Evolutionary conservation across 1,139 yeast species (phyloP), one percentile per base, ranked within the genome.

Genomic region (Kodamaea sp.): DNA sequence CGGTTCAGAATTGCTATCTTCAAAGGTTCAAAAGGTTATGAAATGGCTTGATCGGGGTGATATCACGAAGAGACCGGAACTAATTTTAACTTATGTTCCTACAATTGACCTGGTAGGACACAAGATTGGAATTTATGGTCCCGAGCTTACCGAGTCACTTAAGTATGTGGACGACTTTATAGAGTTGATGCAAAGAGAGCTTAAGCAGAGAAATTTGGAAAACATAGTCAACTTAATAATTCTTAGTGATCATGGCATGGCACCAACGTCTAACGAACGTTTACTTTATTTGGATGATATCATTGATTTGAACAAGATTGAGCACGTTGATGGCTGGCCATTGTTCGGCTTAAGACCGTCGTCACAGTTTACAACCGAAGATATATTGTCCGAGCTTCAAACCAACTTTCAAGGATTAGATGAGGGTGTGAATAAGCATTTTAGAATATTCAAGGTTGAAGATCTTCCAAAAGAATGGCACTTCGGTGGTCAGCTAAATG

Each of bases 201-300:
- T 90, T 14, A 46, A 55, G 1, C 47, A 54, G 13, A 68, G 96
- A 36, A 78, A 83, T 42, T 62, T 88, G 41, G 61, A 72, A 1
- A 70, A 78, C 24, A 70, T 87, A 29, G 86, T 83, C 9, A 90
- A 90, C 55, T 62, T 90, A 15, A 63, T 90, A 1, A 64, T 90
- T 31, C 84, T 89, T 1, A 86, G 96, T 34, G 96, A 89, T 54
- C 96, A 89, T 55, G 97, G 97, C 5, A 88, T 89, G 96, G 84
- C 95, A 0, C 94, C 95, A 2, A 84, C 95, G 1, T 75, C 88
- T 0, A 76, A 80, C 42, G 70, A 73, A 12, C 63, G 96, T 36
- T 54, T 84, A 7, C 62, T 86, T 2, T 79, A 76, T 46, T 58
- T 87, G 37, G 95, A 86, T 53, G 92, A 86, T 46, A 43, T 84